Evolutionary conservation across 495 filamentous ascomycete species (phyloP).

Genomic region (Talaromyces ruber): DNA sequence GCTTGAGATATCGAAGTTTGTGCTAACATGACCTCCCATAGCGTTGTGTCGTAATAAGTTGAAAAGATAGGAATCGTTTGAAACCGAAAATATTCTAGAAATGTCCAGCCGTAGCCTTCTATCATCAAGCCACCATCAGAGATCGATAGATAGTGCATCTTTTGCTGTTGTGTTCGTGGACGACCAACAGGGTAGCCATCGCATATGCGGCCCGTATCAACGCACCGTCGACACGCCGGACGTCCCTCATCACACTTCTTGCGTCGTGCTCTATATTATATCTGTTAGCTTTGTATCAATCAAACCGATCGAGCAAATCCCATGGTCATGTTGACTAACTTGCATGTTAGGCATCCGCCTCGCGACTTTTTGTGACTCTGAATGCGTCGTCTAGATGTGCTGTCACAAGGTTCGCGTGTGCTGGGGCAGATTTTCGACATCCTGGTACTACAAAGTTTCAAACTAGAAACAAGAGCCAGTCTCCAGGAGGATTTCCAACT

Average conservation of each 20-base stretch:
- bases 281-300: background rate
- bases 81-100: background rate
- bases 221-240: constrained; percentile 5
- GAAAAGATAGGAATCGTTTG: background rate
- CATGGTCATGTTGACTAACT: background rate
- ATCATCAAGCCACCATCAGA: background rate
- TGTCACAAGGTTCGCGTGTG: background rate
- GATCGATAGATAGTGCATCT: background rate
- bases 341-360: background rate
- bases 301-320: background rate
- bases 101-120: background rate
- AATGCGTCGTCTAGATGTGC: background rate
- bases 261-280: background rate
- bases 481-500: too few species aligned
- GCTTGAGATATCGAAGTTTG: background rate
- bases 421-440: background rate
- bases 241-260: constrained; percentile 8
- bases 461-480: too few species aligned
- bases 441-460: background rate
- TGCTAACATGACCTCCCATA: background rate
- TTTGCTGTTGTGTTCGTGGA: background rate
- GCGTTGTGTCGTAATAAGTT: background rate
- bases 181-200: background rate
- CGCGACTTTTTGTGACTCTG: background rate
- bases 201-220: constrained; percentile 6